A percentile compares a stretch with the other conserved stretches of the same genome.
These are phyloP conservation scores for Tolypocladium cylindrosporum DNA, from an alignment of 2,329 filamentous ascomycete genomes.

Conservation along the genomic window DNA sequence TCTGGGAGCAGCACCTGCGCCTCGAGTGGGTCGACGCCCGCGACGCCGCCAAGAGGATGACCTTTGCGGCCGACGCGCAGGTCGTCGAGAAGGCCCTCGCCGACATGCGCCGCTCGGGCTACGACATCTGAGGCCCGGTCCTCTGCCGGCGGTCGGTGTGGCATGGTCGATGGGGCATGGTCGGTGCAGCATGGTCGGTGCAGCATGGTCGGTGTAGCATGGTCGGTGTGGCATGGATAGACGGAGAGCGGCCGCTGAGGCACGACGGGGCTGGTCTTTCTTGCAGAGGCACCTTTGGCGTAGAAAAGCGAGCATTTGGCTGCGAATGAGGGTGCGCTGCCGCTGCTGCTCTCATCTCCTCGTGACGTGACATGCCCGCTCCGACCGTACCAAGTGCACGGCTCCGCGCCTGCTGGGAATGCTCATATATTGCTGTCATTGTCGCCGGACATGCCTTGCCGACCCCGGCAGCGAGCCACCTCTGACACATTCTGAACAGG, in stretches of 20 bases:
- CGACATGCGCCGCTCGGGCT: constrained; percentile 16
- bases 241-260: background rate
- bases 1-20: constrained; percentile 15
- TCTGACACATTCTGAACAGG: background rate
- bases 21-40: constrained; percentile 14
- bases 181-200: too few relatives aligned
- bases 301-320: background rate
- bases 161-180: too few relatives aligned
- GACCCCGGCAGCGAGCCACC: background rate
- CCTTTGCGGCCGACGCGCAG: constrained; percentile 11
- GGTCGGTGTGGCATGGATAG: background rate
- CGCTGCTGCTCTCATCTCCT: background rate
- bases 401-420: background rate
- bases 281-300: background rate
- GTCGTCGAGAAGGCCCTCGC: constrained; percentile 16
- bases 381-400: too few relatives aligned
- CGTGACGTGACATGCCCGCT: background rate
- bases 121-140: constrained; percentile 10
- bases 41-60: constrained; percentile 12
- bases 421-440: background rate
- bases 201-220: too few relatives aligned
- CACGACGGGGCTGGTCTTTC: background rate
- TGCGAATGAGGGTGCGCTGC: background rate
- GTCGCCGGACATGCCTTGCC: background rate
- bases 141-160: background rate